Conservation (phyloP, 1,139 yeast genomes). For the Hansenula sp. region DNA sequence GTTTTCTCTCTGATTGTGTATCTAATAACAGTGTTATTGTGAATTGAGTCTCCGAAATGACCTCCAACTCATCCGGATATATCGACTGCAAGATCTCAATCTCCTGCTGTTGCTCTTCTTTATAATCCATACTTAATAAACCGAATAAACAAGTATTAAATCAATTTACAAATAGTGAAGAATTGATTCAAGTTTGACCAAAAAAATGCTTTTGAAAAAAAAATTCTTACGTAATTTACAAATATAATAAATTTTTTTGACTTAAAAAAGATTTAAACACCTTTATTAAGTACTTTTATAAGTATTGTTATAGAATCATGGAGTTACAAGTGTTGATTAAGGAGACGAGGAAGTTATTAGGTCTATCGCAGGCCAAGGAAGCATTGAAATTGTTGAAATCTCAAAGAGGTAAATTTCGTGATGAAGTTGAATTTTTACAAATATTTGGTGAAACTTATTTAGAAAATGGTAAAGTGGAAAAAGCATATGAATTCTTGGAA, state of each 20-base stretch:
- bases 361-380: constrained; percentile 32
- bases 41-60: constrained; percentile 38
- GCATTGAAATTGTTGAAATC: constrained; percentile 35
- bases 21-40: constrained; percentile 50
- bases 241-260: too few relatives aligned
- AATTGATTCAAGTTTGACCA: too few relatives aligned
- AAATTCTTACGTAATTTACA: too few relatives aligned
- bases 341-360: constrained; percentile 13
- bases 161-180: too few relatives aligned
- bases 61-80: constrained; percentile 80
- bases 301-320: too few relatives aligned
- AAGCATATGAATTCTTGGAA: constrained; percentile 64
- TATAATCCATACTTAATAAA: constrained; percentile 50
- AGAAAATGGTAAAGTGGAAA: constrained; percentile 74
- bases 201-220: not conserved
- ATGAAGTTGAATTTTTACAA: constrained; percentile 37
- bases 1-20: constrained; percentile 50
- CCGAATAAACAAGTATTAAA: too few relatives aligned
- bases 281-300: too few relatives aligned
- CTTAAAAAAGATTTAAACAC: too few relatives aligned
- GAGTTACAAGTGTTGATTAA: not conserved
- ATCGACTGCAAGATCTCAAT: constrained; percentile 82
- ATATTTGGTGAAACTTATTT: constrained; percentile 69
- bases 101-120: constrained; percentile 76
- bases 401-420: constrained; percentile 21